Percentiles rank a stretch among this genome's conserved stretches.
Evolutionary conservation across 108 stramenopile genomes (phyloP).

Genomic region (Nitzschia sp.): DNA sequence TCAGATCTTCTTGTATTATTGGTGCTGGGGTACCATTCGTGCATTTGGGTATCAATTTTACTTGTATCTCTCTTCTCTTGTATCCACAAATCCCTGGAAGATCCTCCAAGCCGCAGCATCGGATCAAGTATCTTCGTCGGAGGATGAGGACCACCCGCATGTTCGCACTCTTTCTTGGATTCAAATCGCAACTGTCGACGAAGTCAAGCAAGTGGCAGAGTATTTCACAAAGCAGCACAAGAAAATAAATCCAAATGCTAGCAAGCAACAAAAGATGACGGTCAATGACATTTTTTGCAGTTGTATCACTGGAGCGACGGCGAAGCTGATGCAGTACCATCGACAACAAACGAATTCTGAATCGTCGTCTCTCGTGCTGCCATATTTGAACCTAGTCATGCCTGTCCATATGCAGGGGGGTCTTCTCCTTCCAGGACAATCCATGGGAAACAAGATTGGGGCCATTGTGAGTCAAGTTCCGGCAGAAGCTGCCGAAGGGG

Average conservation of each 20-base stretch:
- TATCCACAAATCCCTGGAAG: conserved; percentile 49
- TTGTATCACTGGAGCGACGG: conserved; percentile 68
- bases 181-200: conserved; percentile 66
- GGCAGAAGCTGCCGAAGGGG: conserved; percentile 39
- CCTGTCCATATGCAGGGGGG: conserved; percentile 87
- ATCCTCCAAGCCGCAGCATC: conserved; percentile 4
- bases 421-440: conserved; percentile 65
- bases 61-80: conserved; percentile 32
- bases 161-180: conserved; percentile 73
- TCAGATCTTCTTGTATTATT: conserved; percentile 47
- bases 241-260: conserved; percentile 1
- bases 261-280: conserved; percentile 44
- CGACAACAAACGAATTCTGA: conserved; percentile 25
- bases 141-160: neutral
- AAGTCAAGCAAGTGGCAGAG: conserved; percentile 66
- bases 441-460: conserved; percentile 86
- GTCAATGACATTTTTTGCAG: conserved; percentile 86
- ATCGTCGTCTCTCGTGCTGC: conserved; percentile 11
- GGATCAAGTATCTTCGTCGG: neutral
- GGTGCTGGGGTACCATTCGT: conserved; percentile 57
- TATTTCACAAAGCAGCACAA: conserved; percentile 17
- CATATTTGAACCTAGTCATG: conserved; percentile 64
- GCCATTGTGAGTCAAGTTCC: conserved; percentile 74
- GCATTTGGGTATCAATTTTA: conserved; percentile 58
- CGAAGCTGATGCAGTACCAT: conserved; percentile 65